Evolutionary conservation across 2,329 filamentous ascomycete species (phyloP).

Genomic region (Periglandula ipomoeae): DNA sequence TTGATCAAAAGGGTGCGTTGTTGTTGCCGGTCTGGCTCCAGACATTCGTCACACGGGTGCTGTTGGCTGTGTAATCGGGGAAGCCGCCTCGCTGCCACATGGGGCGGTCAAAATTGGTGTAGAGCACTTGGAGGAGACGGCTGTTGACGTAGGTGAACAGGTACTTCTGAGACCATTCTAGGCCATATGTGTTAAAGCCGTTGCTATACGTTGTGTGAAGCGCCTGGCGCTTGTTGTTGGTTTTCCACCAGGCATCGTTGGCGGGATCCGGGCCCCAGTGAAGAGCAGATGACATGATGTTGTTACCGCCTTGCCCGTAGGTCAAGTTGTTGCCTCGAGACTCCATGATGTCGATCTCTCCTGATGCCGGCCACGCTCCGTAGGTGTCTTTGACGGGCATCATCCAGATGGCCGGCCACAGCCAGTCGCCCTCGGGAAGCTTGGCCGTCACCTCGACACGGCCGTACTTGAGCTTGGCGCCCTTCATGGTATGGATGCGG

Average conservation of each 20-base stretch:
- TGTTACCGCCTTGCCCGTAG: slow-evolving; percentile 68
- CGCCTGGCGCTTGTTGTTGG: slow-evolving; percentile 66
- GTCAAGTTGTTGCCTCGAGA: slow-evolving; percentile 74
- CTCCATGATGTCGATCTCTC: slow-evolving; percentile 78
- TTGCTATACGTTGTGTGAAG: slow-evolving; percentile 65
- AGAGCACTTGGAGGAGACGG: slow-evolving; percentile 70
- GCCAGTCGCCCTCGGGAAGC: slow-evolving; percentile 49
- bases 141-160: slow-evolving; percentile 80
- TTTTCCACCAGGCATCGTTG: slow-evolving; percentile 76
- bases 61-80: slow-evolving; percentile 53
- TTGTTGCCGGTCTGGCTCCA: slow-evolving; percentile 53
- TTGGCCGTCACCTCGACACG: slow-evolving; percentile 72
- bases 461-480: slow-evolving; percentile 67
- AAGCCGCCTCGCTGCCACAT: slow-evolving; percentile 64
- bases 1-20: slow-evolving; percentile 66
- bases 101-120: slow-evolving; percentile 61
- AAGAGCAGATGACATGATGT: slow-evolving; percentile 68
- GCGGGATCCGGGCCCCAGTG: slow-evolving; percentile 70
- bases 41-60: slow-evolving; percentile 51
- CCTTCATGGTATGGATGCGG: slow-evolving; percentile 65
- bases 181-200: slow-evolving; percentile 65
- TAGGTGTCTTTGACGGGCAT: slow-evolving; percentile 65
- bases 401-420: slow-evolving; percentile 44
- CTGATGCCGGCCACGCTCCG: slow-evolving; percentile 68
- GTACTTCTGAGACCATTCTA: slow-evolving; percentile 85